Conservation (phyloP, 352 stramenopile genomes). For the Halophytophthora batemanensis region DNA sequence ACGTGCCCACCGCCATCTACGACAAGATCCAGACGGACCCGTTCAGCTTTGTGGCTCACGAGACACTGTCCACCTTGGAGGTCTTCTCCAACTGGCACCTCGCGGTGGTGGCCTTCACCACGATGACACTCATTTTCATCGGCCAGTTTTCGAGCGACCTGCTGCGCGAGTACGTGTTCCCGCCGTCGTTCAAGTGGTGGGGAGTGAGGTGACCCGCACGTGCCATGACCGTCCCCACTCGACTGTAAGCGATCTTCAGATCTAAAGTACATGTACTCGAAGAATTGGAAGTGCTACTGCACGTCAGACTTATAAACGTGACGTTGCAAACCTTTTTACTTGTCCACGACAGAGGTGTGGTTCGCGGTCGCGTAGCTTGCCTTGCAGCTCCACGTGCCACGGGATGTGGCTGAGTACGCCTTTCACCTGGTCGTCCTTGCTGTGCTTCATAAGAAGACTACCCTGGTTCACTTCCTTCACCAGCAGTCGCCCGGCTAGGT, state of each 20-base stretch:
- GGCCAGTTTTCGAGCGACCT: constrained; percentile 76
- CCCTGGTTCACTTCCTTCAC: constrained; percentile 5
- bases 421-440: constrained; percentile 26
- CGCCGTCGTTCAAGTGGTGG: constrained; percentile 56
- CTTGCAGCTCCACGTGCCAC: constrained; percentile 21
- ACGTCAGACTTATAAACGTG: no score
- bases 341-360: constrained; percentile 16
- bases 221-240: background rate
- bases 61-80: constrained; percentile 79
- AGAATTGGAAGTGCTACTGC: no score
- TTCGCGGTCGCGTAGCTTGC: constrained; percentile 8
- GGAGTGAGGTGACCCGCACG: constrained; percentile 18
- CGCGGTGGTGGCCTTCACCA: constrained; percentile 64
- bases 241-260: no score
- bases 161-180: constrained; percentile 57
- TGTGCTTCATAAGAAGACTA: constrained; percentile 19
- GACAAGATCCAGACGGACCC: constrained; percentile 81
- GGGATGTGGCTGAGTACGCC: constrained; percentile 17
- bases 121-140: constrained; percentile 85
- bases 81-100: constrained; percentile 84
- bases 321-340: no score
- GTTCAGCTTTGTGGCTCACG: constrained; percentile 84
- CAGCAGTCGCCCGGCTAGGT: constrained; percentile 16
- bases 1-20: constrained; percentile 70
- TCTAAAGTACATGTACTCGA: no score